These are phyloP conservation scores for Oryza brachyantha DNA, from an alignment of 176 grass and related monocot genomes.

Conservation along the genomic window DNA sequence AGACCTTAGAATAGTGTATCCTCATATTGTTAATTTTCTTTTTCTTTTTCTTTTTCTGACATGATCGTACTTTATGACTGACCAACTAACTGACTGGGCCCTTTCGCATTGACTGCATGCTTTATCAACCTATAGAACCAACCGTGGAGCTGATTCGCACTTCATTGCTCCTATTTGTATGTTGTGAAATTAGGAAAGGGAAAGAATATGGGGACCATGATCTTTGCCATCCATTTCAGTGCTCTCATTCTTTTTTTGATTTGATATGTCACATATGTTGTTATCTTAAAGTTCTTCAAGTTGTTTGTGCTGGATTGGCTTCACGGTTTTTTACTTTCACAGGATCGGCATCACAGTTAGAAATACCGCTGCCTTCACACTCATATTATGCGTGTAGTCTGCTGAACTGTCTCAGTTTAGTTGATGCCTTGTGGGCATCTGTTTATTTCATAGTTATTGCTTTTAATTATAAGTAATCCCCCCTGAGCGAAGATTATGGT, in stretches of 20 bases:
- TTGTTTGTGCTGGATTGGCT: neutral
- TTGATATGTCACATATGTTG: constrained; percentile 21
- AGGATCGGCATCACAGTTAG: neutral
- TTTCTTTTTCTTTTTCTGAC: constrained; percentile 27
- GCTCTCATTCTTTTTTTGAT: constrained; percentile 16
- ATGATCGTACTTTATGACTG: constrained; percentile 52
- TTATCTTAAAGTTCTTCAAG: neutral
- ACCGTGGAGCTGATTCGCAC: constrained; percentile 39
- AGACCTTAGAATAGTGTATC: constrained; percentile 26
- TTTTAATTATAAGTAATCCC: constrained; percentile 16
- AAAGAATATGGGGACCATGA: constrained; percentile 39
- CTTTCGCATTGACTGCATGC: constrained; percentile 45
- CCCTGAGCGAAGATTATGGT: neutral
- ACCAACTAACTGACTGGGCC: constrained; percentile 54
- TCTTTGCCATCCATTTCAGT: constrained; percentile 27
- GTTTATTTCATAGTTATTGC: constrained; percentile 28
- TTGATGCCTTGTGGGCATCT: constrained; percentile 26
- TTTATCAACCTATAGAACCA: constrained; percentile 50
- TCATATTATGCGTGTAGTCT: neutral
- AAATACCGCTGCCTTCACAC: neutral
- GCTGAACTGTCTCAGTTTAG: constrained; percentile 18
- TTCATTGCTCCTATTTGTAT: constrained; percentile 41
- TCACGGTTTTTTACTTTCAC: neutral
- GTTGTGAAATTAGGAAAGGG: constrained; percentile 31
- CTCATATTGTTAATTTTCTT: constrained; percentile 6